phyloP scores from a whole-genome alignment of 257 asterid genomes.

The Eucommia ulmoides region DNA sequence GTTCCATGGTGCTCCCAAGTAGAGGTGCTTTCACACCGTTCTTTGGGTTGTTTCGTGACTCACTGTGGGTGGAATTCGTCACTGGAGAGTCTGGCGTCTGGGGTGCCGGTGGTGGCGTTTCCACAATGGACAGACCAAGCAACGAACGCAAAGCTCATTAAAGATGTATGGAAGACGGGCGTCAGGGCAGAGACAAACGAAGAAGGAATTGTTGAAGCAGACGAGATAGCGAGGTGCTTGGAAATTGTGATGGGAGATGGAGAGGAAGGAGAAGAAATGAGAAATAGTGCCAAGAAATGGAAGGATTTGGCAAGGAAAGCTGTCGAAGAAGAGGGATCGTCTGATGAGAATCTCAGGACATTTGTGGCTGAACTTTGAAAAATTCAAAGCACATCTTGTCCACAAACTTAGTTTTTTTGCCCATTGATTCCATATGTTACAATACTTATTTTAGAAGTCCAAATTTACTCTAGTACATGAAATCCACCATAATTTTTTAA shows the following conservation, averaged over 20 bases:
- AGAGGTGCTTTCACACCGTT: conserved; percentile 7
- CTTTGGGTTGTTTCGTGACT: conserved; percentile 13
- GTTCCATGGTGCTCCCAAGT: conserved; percentile 18
- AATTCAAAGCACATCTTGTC: background rate
- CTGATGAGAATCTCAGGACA: conserved; percentile 1
- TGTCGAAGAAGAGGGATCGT: conserved; percentile 17
- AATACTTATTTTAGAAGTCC: too few relatives aligned
- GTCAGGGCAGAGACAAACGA: conserved; percentile 5
- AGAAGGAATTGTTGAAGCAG: conserved; percentile 10
- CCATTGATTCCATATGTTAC: too few relatives aligned
- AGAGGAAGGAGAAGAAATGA: conserved; percentile 1
- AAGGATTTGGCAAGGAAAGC: conserved; percentile 14
- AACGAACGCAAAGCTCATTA: conserved; percentile 10
- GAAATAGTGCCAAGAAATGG: conserved; percentile 15
- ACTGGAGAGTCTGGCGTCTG: conserved; percentile 14
- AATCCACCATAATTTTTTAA: too few relatives aligned
- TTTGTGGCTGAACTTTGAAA: background rate
- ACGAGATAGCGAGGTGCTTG: conserved; percentile 14
- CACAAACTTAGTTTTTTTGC: too few relatives aligned
- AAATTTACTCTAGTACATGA: too few relatives aligned
- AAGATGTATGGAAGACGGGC: conserved; percentile 15
- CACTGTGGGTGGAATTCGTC: conserved; percentile 21
- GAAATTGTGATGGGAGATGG: conserved; percentile 12
- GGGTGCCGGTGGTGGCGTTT: conserved; percentile 17
- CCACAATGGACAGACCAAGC: conserved; percentile 16